Conservation (phyloP, 2,329 filamentous ascomycete genomes). For the Claviceps sp. region DNA sequence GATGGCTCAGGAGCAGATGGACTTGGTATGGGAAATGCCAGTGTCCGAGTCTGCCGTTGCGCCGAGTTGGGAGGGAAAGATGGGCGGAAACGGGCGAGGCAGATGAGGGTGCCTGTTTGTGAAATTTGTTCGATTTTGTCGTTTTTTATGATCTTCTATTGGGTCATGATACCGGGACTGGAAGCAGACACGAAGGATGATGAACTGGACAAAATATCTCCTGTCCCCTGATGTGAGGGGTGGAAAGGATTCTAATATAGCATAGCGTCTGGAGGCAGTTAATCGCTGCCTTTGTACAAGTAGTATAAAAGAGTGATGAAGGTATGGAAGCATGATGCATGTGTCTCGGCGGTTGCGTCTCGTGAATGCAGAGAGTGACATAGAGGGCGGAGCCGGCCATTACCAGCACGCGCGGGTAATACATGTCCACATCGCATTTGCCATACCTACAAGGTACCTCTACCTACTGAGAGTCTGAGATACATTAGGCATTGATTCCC, state of each 20-base stretch:
- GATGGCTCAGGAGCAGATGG: not conserved
- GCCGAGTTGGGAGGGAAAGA: not conserved
- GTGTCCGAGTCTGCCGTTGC: not conserved
- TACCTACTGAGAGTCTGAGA: no score
- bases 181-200: not conserved
- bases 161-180: not conserved
- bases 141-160: not conserved
- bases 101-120: not conserved
- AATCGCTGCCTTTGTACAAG: slow-evolving; percentile 4
- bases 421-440: no score
- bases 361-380: no score
- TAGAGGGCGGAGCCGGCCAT: no score
- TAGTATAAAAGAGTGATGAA: not conserved
- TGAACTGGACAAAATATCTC: slow-evolving; percentile 3
- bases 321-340: no score
- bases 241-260: not conserved
- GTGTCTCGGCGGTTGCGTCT: no score
- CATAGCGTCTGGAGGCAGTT: slow-evolving; percentile 4
- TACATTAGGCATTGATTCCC: no score
- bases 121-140: not conserved
- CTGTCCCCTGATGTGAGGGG: not conserved
- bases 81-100: not conserved
- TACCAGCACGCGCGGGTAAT: no score
- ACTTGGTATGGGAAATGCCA: not conserved
- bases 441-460: no score